Evolutionary conservation across 2,329 filamentous ascomycete genomes (phyloP).

Genomic region (Tympanopsis confertula): DNA sequence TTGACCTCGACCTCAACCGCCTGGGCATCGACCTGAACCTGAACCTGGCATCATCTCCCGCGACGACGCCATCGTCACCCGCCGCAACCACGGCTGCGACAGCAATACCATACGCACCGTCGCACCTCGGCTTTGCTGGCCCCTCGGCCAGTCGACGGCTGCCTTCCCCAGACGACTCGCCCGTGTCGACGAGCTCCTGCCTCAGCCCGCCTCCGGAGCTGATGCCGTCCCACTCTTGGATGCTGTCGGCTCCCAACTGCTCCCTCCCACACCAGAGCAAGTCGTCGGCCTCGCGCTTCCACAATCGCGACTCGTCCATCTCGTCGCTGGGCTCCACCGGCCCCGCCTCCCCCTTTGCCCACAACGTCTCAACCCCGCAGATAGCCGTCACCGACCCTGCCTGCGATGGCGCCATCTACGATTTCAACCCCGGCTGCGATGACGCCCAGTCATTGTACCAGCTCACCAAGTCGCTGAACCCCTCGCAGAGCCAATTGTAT

Average conservation of each 20-base stretch:
- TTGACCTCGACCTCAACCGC: too few species aligned
- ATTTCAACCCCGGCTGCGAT: constrained; percentile 21
- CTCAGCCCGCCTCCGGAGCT: constrained; percentile 9
- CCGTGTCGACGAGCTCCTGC: too few species aligned
- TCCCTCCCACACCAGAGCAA: too few species aligned
- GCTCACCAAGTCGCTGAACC: constrained; percentile 25
- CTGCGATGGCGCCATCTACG: constrained; percentile 30
- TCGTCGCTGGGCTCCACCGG: constrained; percentile 48
- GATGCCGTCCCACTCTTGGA: constrained; percentile 31
- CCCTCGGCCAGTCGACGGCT: too few species aligned
- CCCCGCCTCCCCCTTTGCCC: constrained; percentile 45
- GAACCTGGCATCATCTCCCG: too few species aligned
- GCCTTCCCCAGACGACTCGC: too few species aligned
- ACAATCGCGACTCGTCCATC: constrained; percentile 49
- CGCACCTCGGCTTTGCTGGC: too few species aligned
- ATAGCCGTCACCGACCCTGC: constrained; percentile 39
- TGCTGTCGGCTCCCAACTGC: constrained; percentile 21
- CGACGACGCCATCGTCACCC: too few species aligned
- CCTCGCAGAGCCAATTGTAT: constrained; percentile 17
- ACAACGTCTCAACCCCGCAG: constrained; percentile 43
- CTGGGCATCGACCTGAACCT: too few species aligned
- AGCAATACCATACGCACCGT: too few species aligned
- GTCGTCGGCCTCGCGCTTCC: constrained; percentile 24
- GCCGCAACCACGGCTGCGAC: too few species aligned
- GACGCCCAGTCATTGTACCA: constrained; percentile 31